Base-by-base conservation (phyloP, 129 eudicot species). In the Flaveria robusta region DNA sequence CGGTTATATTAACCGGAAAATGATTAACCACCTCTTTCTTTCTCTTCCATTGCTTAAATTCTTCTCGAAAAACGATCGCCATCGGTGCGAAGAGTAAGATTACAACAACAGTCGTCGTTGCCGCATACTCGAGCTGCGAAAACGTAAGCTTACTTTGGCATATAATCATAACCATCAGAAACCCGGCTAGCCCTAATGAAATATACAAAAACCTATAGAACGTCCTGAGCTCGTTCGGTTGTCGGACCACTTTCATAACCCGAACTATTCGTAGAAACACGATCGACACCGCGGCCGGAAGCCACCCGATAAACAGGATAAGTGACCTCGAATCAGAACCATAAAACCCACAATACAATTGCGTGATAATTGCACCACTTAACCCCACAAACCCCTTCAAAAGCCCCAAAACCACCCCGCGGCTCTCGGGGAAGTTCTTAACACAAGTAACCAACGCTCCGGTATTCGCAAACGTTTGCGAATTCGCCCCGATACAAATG, bases 331-430 rank as follows among this genome's bases (percentile, higher is more conserved):
- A 12, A 43, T 90, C 79, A n/a, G 82, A 41, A 1, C 88, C 94
- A 24, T 92, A 88, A 34, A 90, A 49, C 0, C 94, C 94, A 75
- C 68, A 85, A 41, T 74, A 92, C 3, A 92, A 63, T 49, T 90
- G 98, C 2, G 96, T 88, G 4, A 90, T 83, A 3, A 92, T 92
- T 0, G 98, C 96, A 7, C 98, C 96, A 81, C 96, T 92, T 27
- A 90, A 54, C 7, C 98, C 98, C 0, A 89, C 96, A 80, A 86
- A 92, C 1, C 98, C 98, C 72, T 88, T 92, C 29, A 92, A 72
- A 15, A 92, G 79, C 0, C 98, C 98, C 18, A 92, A 71, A 0
- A 92, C 96, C 20, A 90, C 80, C 10, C 98, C 98, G 14, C 98
- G 27, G 24, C 96, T 88, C 45, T 92, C 86, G 0, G 94, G 96